Base-by-base conservation (phyloP, 2,329 filamentous ascomycete species). In the Ophiostoma himal-ulmi region DNA sequence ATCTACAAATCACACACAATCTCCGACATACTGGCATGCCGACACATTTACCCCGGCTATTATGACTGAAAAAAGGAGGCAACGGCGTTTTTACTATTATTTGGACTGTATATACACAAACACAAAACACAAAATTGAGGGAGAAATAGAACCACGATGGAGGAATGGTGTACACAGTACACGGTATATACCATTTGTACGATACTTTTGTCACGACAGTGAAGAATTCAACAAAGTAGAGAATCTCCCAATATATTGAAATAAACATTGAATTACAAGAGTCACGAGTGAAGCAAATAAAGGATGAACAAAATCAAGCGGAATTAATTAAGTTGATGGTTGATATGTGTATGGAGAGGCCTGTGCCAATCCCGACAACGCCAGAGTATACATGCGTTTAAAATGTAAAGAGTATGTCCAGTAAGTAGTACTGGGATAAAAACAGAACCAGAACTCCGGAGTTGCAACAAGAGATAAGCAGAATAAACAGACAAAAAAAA, bases 381-480 rank as follows among this genome's bases (percentile, higher is more conserved):
- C 57, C 57, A 62, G 26, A 62, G 13, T 34, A 34, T 60, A 57
- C 22, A 26, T 13, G 11, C 22, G 13, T 57, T n/a, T 13, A 14
- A 13, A 57, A 26, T 57, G 14, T 13, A 44, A 44, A 26, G 13
- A 26, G 30, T 26, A 26, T 57, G 22, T 17, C 48, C 52, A 57
- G 52, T 57, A 4, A 13, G 30, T 57, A 6, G 48, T 11, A 26
- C 11, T 22, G 52, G 11, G 22, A 57, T 26, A 34, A 65, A 36
- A 65, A 39, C 34, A 62, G 54, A 60, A 30, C 62, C 34, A 20
- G 57, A 60, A 70, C 69, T 68, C 69, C 69, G 68, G 26, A 62
- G 52, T 54, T n/a, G 7, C 3, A 7, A 54, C 52, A 54, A 22
- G 13, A 54, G 1, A 22, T 20, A 54, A 22, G 8, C 8, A n/a